These are phyloP conservation scores for Beauveria varroae DNA, from an alignment of 2,329 filamentous ascomycete species.

Conservation along the genomic window DNA sequence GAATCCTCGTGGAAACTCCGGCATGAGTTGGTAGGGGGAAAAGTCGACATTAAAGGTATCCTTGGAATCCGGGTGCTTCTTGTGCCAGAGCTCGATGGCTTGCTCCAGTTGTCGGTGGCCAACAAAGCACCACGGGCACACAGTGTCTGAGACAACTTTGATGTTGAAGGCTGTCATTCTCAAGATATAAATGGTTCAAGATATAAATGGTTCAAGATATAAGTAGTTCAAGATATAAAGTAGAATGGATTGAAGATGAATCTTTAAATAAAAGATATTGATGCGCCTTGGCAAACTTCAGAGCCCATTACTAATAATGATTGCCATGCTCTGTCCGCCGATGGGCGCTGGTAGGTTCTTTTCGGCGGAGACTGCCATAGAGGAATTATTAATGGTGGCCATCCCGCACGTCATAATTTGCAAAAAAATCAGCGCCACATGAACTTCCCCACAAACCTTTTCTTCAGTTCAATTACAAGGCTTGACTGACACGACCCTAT, in stretches of 20 bases:
- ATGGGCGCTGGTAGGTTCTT: too few species aligned
- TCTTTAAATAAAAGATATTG: too few species aligned
- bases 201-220: too few species aligned
- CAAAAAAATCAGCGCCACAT: not conserved
- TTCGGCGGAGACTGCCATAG: too few species aligned
- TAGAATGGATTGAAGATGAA: not conserved
- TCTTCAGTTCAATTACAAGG: too few species aligned
- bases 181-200: too few species aligned
- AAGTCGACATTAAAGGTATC: conserved; percentile 53
- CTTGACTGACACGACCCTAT: too few species aligned
- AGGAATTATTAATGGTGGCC: conserved; percentile 1
- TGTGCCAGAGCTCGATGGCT: conserved; percentile 36
- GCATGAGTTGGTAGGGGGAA: conserved; percentile 38
- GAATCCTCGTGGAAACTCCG: conserved; percentile 24
- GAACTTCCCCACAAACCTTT: not conserved
- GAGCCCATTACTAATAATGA: not conserved
- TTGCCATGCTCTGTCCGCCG: too few species aligned
- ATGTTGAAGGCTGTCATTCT: conserved; percentile 52
- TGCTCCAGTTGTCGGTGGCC: conserved; percentile 37
- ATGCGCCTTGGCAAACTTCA: not conserved
- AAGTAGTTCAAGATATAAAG: too few species aligned
- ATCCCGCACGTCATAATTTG: not conserved
- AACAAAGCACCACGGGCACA: conserved; percentile 47
- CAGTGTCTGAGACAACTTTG: conserved; percentile 41
- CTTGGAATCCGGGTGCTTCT: conserved; percentile 31